These are phyloP conservation scores for Aechmea fasciata DNA, from an alignment of 176 grass and related monocot genomes.

Conservation along the genomic window DNA sequence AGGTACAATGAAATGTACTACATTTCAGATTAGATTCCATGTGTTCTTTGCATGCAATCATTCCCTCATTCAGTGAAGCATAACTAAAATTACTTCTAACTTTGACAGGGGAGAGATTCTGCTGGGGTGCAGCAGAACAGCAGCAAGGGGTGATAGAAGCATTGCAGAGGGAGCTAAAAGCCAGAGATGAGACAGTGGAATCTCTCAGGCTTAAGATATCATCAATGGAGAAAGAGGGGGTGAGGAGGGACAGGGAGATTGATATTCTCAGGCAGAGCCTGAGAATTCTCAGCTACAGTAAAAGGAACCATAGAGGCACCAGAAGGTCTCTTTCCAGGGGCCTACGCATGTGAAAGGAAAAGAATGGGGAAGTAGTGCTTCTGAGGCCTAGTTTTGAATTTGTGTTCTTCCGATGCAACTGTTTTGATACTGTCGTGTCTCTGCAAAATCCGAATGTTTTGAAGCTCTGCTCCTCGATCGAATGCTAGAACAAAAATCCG, in stretches of 20 bases:
- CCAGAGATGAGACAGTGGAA: not conserved
- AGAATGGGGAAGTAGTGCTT: too few relatives aligned
- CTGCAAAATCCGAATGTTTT: too few relatives aligned
- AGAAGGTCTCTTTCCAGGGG: not conserved
- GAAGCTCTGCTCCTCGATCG: too few relatives aligned
- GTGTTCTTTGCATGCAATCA: not conserved
- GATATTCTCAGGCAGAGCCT: constrained; percentile 17
- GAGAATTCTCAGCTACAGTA: constrained; percentile 7
- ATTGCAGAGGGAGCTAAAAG: not conserved
- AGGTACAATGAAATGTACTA: too few relatives aligned
- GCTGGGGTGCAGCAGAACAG: constrained; percentile 1
- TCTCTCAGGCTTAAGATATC: not conserved
- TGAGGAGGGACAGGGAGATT: constrained; percentile 10
- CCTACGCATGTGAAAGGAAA: too few relatives aligned
- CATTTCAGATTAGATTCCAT: not conserved
- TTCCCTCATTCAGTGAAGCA: not conserved
- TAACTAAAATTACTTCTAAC: not conserved
- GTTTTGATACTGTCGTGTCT: too few relatives aligned
- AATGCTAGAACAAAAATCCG: too few relatives aligned
- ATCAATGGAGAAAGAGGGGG: constrained; percentile 3
- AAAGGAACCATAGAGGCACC: not conserved
- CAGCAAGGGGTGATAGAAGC: not conserved
- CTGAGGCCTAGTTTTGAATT: too few relatives aligned
- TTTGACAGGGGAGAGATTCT: constrained; percentile 10
- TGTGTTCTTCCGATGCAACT: too few relatives aligned